Conservation (phyloP, 805 yeast genomes). For the Wickerhamomyces mucosus region DNA sequence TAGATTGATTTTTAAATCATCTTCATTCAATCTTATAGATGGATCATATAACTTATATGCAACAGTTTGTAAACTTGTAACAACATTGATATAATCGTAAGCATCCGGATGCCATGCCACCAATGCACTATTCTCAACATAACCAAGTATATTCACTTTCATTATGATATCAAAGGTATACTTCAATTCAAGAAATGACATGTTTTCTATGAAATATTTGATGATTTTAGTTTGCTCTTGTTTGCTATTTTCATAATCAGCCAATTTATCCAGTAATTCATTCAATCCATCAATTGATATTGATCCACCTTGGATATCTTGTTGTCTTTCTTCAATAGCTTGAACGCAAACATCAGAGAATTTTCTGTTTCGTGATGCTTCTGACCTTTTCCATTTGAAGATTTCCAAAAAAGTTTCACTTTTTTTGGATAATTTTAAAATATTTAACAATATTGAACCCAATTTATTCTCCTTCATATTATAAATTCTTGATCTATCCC, state of each 20-base stretch:
- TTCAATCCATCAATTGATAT: constrained; percentile 43
- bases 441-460: constrained; percentile 38
- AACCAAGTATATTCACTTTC: constrained; percentile 48
- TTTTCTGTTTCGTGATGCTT: constrained; percentile 30
- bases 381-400: constrained; percentile 34
- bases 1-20: constrained; percentile 26
- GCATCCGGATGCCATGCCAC: constrained; percentile 76
- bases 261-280: constrained; percentile 33
- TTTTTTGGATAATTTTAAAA: constrained; percentile 48
- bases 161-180: constrained; percentile 64
- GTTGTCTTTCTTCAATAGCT: constrained; percentile 40
- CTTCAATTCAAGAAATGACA: constrained; percentile 54
- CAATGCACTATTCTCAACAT: constrained; percentile 51
- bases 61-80: constrained; percentile 52
- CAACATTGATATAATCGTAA: constrained; percentile 48
- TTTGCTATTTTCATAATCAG: constrained; percentile 22
- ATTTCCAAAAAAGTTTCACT: constrained; percentile 50
- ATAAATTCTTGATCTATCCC: constrained; percentile 50
- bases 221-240: constrained; percentile 35
- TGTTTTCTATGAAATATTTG: constrained; percentile 36
- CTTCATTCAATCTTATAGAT: constrained; percentile 28
- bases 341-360: constrained; percentile 41
- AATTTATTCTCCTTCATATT: constrained; percentile 55
- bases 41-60: constrained; percentile 51
- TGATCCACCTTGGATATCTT: constrained; percentile 24